Evolutionary conservation across 805 yeast species (phyloP).

Genomic region (Isabelozyma gotoi): DNA sequence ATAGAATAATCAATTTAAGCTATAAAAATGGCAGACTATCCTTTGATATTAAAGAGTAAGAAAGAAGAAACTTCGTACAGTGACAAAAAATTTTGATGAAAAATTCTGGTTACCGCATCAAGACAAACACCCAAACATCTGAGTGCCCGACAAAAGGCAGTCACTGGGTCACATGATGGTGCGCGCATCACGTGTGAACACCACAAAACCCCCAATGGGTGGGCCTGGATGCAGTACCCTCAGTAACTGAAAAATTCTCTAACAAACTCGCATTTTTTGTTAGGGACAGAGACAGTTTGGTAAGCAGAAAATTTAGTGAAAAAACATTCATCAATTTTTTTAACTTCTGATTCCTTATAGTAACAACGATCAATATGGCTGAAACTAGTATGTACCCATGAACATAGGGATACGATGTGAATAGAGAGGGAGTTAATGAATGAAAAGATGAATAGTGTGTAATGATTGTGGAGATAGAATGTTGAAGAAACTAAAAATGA

Average conservation of each 20-base stretch:
- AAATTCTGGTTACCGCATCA: not conserved
- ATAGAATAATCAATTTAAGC: constrained; percentile 81
- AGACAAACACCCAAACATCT: not conserved
- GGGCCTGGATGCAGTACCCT: not conserved
- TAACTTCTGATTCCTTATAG: not conserved
- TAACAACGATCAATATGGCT: constrained; percentile 23
- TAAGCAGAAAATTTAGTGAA: not conserved
- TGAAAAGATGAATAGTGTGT: constrained; percentile 5
- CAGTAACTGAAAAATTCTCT: not conserved
- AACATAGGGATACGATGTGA: not conserved
- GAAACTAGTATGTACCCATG: constrained; percentile 32
- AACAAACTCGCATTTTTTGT: not conserved
- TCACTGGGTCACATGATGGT: not conserved
- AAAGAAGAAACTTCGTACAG: constrained; percentile 20
- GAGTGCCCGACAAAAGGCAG: not conserved
- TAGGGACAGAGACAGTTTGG: not conserved
- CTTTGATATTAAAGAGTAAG: constrained; percentile 41
- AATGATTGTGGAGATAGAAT: not conserved
- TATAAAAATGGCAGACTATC: constrained; percentile 70
- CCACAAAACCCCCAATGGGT: not conserved
- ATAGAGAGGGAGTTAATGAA: not conserved
- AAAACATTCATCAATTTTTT: too few relatives aligned
- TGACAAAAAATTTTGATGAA: constrained; percentile 13
- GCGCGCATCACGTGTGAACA: not conserved
- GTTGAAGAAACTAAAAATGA: not conserved